These are phyloP conservation scores for Gossypioides kirkii DNA, from an alignment of 345 rosid species.

Conservation along the genomic window DNA sequence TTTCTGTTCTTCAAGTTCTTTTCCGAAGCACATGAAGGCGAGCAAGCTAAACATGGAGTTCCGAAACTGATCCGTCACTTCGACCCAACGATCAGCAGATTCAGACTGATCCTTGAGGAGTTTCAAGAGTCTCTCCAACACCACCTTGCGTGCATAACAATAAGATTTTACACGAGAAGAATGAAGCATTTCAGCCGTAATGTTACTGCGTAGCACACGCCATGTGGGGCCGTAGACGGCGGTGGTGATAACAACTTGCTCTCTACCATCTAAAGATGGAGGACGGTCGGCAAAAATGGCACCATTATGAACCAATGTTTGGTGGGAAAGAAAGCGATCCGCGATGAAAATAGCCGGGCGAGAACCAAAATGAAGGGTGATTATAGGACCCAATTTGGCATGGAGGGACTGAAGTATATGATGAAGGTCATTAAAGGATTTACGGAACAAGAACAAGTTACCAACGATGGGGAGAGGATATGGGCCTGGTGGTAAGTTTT, in stretches of 20 bases:
- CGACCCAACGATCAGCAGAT: background rate
- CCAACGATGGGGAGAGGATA: slow-evolving; percentile 19
- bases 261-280: slow-evolving; percentile 18
- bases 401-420: slow-evolving; percentile 14
- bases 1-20: slow-evolving; percentile 23
- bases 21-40: slow-evolving; percentile 30
- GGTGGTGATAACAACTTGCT: slow-evolving; percentile 36
- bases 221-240: slow-evolving; percentile 40
- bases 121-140: slow-evolving; percentile 26
- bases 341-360: slow-evolving; percentile 36
- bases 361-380: slow-evolving; percentile 36
- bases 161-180: slow-evolving; percentile 13
- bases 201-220: slow-evolving; percentile 43
- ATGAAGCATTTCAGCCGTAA: slow-evolving; percentile 41
- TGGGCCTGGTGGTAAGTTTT: slow-evolving; percentile 26
- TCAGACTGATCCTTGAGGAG: background rate
- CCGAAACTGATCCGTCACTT: slow-evolving; percentile 22
- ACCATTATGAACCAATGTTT: slow-evolving; percentile 42
- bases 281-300: slow-evolving; percentile 42
- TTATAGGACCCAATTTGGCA: slow-evolving; percentile 34
- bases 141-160: slow-evolving; percentile 31
- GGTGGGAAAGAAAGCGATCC: slow-evolving; percentile 35
- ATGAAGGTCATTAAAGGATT: slow-evolving; percentile 10
- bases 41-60: slow-evolving; percentile 31
- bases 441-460: slow-evolving; percentile 10